Base-by-base conservation (phyloP, 257 asterid genomes). In the Solanum corneliomulleri region DNA sequence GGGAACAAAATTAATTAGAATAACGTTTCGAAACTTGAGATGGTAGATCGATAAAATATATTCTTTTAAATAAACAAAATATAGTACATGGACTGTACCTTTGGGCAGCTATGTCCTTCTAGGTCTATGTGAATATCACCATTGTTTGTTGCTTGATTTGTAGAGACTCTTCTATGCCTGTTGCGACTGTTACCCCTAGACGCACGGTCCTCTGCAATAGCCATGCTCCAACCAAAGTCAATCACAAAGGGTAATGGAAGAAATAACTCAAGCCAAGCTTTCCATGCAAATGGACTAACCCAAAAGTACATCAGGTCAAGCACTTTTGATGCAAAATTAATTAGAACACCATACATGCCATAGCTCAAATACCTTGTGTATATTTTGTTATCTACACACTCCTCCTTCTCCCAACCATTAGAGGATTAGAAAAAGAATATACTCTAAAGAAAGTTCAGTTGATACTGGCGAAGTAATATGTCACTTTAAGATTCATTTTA, bases 91-190 rank as follows among this genome's bases (percentile, higher is more conserved):
- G 42, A 62, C 20, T 45, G 27, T 80, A 96, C 98, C 94, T 6
- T 85, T 33, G 93, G 88, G 60, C 90, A 93, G 91, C 91, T 87
- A 70, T 90, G 78, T 87, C 92, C 93, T 88, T 94, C 98, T 75
- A 93, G 90, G 88, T 92, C 96, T 64, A 94, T 92, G 82, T 87
- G 92, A 85, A 80, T 84, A 68, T 89, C 94, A 23, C 93, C 91
- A 71, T 91, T 91, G 71, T 90, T 91, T 71, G 91, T 80, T 87
- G 94, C 88, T 87, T 87, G 95, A 89, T 90, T 89, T 33, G 94
- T 14, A 75, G 90, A 84, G 60, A 77, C 88, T 92, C 95, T 92
- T 90, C 94, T 90, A 29, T 93, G 95, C 92, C 88, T 94, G 85
- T 86, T 72, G 82, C 92, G 94, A 71, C n/a, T 86, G 70, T 62